Evolutionary conservation across 768 basidiomycete species (phyloP).

Genomic region (Omphalotus guepiniiformis): DNA sequence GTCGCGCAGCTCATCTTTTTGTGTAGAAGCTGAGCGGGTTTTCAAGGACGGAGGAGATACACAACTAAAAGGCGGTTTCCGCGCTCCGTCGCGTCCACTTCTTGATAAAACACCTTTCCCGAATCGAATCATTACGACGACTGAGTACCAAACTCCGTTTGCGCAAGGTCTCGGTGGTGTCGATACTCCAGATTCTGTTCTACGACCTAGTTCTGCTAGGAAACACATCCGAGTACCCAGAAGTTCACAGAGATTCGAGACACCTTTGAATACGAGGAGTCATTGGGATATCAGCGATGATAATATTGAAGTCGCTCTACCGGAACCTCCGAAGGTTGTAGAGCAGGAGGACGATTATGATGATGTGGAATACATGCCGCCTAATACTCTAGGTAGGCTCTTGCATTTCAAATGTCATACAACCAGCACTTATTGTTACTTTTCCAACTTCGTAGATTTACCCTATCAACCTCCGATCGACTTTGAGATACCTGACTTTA

Average conservation of each 20-base stretch:
- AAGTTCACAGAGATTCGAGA: slow-evolving; percentile 54
- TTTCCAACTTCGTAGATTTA: slow-evolving; percentile 27
- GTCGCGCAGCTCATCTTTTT: background rate
- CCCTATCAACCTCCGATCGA: slow-evolving; percentile 41
- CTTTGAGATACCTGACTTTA: slow-evolving; percentile 42
- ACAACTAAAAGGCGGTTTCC: slow-evolving; percentile 4
- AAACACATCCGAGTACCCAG: slow-evolving; percentile 54
- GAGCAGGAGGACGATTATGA: slow-evolving; percentile 34
- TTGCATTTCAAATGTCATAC: no score
- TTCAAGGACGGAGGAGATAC: background rate
- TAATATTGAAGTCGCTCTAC: slow-evolving; percentile 22
- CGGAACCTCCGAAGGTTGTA: slow-evolving; percentile 26
- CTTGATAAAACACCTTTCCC: slow-evolving; percentile 76
- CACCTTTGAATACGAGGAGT: slow-evolving; percentile 52
- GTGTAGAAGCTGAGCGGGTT: background rate
- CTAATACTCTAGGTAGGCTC: slow-evolving; percentile 25
- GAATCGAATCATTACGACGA: slow-evolving; percentile 42
- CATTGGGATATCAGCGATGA: slow-evolving; percentile 75
- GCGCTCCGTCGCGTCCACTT: slow-evolving; percentile 41
- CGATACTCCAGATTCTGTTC: slow-evolving; percentile 35
- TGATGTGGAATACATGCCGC: slow-evolving; percentile 51
- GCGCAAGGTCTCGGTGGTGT: slow-evolving; percentile 33
- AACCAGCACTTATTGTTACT: no score
- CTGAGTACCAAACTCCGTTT: slow-evolving; percentile 31
- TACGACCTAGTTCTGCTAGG: slow-evolving; percentile 65